phyloP scores from a whole-genome alignment of 2,329 filamentous ascomycete species.

The Colletotrichum agaves region DNA sequence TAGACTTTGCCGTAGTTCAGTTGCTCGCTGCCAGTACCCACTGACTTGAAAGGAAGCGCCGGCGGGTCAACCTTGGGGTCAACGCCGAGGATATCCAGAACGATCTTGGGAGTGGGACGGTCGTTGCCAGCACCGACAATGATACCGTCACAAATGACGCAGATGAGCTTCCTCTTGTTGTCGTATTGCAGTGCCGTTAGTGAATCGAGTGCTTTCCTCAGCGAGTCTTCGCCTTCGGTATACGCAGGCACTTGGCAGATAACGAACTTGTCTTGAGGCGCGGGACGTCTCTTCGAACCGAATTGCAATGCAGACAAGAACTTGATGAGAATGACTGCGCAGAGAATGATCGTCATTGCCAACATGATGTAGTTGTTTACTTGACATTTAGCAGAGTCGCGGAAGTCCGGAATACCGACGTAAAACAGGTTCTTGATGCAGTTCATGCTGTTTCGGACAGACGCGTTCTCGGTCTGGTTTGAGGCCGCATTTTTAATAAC shows the following conservation, averaged over 20 bases:
- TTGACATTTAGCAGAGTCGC: slow-evolving; percentile 78
- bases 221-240: slow-evolving; percentile 95
- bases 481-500: slow-evolving; percentile 58
- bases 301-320: slow-evolving; percentile 95
- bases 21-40: slow-evolving; percentile 88
- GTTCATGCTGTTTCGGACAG: slow-evolving; percentile 73
- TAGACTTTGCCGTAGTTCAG: slow-evolving; percentile 99
- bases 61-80: slow-evolving; percentile 97
- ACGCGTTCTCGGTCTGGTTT: slow-evolving; percentile 62
- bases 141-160: slow-evolving; percentile 96
- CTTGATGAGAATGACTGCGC: slow-evolving; percentile 82
- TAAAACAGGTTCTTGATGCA: slow-evolving; percentile 90
- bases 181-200: slow-evolving; percentile 95
- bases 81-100: slow-evolving; percentile 95
- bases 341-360: slow-evolving; percentile 86
- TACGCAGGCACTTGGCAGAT: slow-evolving; percentile 98
- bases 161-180: slow-evolving; percentile 97
- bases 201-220: slow-evolving; percentile 93
- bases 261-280: slow-evolving; percentile 97
- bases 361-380: slow-evolving; percentile 93
- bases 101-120: slow-evolving; percentile 95
- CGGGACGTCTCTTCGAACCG: slow-evolving; percentile 87
- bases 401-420: slow-evolving; percentile 86
- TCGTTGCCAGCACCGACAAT: slow-evolving; percentile 97
- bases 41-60: slow-evolving; percentile 91